Conservation (phyloP, 139 green algal genomes). For the Tetraselmis striata region DNA sequence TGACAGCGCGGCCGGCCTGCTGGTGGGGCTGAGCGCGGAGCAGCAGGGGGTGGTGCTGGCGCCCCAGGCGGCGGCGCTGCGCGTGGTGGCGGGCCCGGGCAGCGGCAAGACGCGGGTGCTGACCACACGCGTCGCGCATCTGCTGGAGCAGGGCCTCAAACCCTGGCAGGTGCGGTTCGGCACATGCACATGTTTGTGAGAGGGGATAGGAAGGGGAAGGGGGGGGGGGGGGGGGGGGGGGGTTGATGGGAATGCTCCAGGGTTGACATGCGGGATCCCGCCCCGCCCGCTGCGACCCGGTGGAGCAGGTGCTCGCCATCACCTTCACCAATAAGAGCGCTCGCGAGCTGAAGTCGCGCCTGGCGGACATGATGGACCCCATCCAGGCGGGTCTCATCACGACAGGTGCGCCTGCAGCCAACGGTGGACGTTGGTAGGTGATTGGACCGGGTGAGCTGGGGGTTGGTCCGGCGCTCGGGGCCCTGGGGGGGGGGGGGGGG, state of each 20-base stretch:
- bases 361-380: not conserved
- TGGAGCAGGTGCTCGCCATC: not conserved
- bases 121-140: slow-evolving; percentile 22
- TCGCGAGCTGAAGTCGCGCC: not conserved
- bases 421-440: too few species aligned
- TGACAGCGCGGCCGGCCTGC: not conserved
- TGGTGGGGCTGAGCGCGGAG: slow-evolving; percentile 4
- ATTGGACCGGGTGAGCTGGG: too few species aligned
- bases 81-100: slow-evolving; percentile 10
- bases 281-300: too few species aligned
- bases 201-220: not conserved
- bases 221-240: too few species aligned
- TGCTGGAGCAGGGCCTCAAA: slow-evolving; percentile 13
- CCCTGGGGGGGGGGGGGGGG: too few species aligned
- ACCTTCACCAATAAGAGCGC: not conserved
- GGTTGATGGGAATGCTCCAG: not conserved
- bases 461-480: too few species aligned
- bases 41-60: slow-evolving; percentile 5
- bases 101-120: slow-evolving; percentile 43
- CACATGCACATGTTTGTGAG: too few species aligned
- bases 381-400: not conserved
- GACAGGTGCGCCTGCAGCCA: not conserved
- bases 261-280: not conserved
- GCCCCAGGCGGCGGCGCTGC: not conserved
- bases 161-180: not conserved